Conservation (phyloP, 768 basidiomycete species). For the Phlebiopsis flavidoalba region DNA sequence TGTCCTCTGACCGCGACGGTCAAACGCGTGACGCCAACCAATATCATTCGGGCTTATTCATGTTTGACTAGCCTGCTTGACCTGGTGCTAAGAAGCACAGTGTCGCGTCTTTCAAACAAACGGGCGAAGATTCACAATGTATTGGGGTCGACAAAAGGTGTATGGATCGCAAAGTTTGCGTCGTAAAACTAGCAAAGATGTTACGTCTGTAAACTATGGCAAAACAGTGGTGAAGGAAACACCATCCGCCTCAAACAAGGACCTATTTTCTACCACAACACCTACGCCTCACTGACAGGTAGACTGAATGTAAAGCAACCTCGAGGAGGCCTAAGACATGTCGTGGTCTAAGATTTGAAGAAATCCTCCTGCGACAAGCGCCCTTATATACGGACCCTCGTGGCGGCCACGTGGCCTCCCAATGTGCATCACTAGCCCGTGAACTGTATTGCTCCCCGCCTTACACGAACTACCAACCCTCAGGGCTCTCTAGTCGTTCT, state of each 20-base stretch:
- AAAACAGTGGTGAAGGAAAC: conserved; percentile 44
- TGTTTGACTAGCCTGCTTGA: background rate
- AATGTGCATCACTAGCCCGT: background rate
- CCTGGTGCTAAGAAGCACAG: background rate
- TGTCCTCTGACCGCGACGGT: background rate
- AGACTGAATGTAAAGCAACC: conserved; percentile 7
- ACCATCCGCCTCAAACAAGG: conserved; percentile 75
- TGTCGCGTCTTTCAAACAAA: background rate
- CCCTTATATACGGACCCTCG: conserved; percentile 16
- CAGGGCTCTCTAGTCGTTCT: background rate
- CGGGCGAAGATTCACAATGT: background rate
- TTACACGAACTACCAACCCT: background rate
- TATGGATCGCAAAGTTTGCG: background rate
- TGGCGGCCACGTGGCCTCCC: conserved; percentile 10
- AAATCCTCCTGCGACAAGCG: conserved; percentile 8
- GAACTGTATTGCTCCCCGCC: background rate
- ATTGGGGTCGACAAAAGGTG: background rate
- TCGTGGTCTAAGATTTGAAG: conserved; percentile 22
- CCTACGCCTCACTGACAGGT: conserved; percentile 19
- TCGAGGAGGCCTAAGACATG: conserved; percentile 22
- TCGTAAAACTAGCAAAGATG: conserved; percentile 4
- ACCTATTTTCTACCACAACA: conserved; percentile 37
- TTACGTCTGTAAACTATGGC: conserved; percentile 51
- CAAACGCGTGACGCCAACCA: background rate
- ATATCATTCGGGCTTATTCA: background rate